Evolutionary conservation across 2,329 filamentous ascomycete species (phyloP).

Genomic region (Paecilomyces niveus): DNA sequence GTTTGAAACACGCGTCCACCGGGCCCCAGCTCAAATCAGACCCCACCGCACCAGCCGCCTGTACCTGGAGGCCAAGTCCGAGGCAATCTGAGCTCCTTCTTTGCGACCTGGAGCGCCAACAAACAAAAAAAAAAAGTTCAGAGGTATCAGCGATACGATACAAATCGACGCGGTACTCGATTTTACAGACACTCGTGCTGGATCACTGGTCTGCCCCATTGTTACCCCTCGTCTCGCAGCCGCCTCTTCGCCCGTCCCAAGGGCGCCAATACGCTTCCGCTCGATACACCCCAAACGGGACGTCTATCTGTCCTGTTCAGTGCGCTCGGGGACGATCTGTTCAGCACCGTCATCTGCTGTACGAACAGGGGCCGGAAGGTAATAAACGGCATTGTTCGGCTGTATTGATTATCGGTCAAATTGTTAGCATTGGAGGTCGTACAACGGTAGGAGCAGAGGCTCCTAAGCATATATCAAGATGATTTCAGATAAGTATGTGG

Average conservation of each 20-base stretch:
- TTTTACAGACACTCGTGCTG: conserved; percentile 8
- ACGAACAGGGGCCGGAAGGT: background rate
- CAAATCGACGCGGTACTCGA: background rate
- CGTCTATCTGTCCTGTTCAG: conserved; percentile 3
- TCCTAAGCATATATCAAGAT: conserved; percentile 27
- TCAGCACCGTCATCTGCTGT: background rate
- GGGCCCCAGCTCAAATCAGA: conserved; percentile 2
- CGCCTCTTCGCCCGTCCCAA: background rate
- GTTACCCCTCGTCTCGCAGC: background rate
- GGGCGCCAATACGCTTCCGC: conserved; percentile 1
- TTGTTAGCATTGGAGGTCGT: conserved; percentile 26
- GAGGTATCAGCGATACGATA: background rate
- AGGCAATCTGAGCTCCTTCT: background rate
- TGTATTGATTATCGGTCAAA: background rate
- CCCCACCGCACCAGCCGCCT: conserved; percentile 1
- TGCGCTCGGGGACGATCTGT: background rate
- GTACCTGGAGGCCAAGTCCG: background rate
- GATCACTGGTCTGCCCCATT: conserved; percentile 1
- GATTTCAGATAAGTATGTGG: conserved; percentile 37
- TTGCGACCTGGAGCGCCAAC: background rate
- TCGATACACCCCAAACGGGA: conserved; percentile 8
- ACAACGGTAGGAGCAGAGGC: conserved; percentile 28
- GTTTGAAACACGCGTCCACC: conserved; percentile 10
- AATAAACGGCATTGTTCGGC: background rate
- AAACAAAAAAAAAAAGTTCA: background rate